These are phyloP conservation scores for Diospyros lotus DNA, from an alignment of 148 eudicot species.

Conservation along the genomic window DNA sequence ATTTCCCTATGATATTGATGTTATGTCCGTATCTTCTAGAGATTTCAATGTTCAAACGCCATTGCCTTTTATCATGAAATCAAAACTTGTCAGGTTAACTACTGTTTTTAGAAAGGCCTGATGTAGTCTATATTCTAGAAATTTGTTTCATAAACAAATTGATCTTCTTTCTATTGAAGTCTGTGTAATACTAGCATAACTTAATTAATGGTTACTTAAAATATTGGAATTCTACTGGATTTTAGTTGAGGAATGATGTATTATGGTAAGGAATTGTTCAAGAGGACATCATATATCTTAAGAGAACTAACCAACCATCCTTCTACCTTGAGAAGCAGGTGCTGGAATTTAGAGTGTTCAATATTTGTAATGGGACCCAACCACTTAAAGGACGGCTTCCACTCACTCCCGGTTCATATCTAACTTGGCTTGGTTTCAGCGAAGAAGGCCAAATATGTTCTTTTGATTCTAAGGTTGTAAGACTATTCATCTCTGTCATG, in stretches of 20 bases:
- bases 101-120: too few relatives aligned
- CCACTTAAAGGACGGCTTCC: slow-evolving; percentile 69
- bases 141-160: too few relatives aligned
- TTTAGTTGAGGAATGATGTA: not conserved
- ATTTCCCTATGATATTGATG: not conserved
- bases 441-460: slow-evolving; percentile 90
- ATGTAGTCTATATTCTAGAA: too few relatives aligned
- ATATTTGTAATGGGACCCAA: slow-evolving; percentile 56
- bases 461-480: slow-evolving; percentile 79
- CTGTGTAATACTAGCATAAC: not conserved
- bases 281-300: not conserved
- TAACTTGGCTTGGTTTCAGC: slow-evolving; percentile 92
- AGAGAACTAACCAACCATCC: not conserved
- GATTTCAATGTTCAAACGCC: not conserved
- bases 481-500: slow-evolving; percentile 10
- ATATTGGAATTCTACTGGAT: slow-evolving; percentile 1
- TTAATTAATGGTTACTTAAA: not conserved
- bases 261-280: not conserved
- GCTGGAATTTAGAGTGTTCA: slow-evolving; percentile 80
- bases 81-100: not conserved
- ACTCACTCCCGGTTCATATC: slow-evolving; percentile 72
- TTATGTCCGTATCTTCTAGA: not conserved
- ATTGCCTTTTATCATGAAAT: not conserved
- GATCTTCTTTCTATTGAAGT: too few relatives aligned
- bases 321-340: slow-evolving; percentile 42